Evolutionary conservation across 129 eudicot species (phyloP).

Genomic region (Saussurea involucrata): DNA sequence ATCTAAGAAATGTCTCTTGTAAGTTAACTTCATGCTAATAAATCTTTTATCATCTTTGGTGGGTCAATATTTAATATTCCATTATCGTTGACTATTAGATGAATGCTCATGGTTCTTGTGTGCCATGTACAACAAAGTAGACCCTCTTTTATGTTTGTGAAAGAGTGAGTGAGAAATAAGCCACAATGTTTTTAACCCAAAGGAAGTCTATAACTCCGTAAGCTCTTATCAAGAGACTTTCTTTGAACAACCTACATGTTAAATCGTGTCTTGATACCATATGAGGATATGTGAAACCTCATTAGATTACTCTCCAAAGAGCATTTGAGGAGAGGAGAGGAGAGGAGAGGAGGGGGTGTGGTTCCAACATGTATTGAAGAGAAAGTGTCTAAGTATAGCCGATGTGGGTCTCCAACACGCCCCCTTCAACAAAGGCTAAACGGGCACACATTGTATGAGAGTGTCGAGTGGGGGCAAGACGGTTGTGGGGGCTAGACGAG

Average conservation of each 20-base stretch:
- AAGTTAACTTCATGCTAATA: slow-evolving; percentile 26
- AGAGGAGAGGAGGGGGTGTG: too few relatives aligned
- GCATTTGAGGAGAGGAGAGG: neutral
- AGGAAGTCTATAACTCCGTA: neutral
- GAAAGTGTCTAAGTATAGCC: neutral
- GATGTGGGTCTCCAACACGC: neutral
- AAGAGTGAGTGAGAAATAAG: neutral
- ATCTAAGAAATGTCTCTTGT: slow-evolving; percentile 41
- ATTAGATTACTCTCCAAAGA: neutral
- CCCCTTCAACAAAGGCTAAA: neutral
- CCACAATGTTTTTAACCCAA: neutral
- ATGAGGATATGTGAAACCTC: neutral
- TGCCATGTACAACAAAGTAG: neutral
- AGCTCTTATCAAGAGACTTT: neutral
- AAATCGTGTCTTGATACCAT: too few relatives aligned
- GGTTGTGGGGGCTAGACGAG: neutral
- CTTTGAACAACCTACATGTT: neutral
- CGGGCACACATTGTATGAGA: neutral
- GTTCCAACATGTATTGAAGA: too few relatives aligned
- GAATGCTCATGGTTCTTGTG: neutral
- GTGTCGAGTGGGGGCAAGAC: too few relatives aligned
- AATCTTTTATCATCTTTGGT: neutral
- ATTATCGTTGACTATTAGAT: neutral
- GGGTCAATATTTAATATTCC: neutral
- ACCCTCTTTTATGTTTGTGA: slow-evolving; percentile 1